A percentile compares a stretch with the other conserved stretches of the same genome.
Evolutionary conservation across 495 filamentous ascomycete genomes (phyloP).

Genomic region (Endocarpon pusillum): DNA sequence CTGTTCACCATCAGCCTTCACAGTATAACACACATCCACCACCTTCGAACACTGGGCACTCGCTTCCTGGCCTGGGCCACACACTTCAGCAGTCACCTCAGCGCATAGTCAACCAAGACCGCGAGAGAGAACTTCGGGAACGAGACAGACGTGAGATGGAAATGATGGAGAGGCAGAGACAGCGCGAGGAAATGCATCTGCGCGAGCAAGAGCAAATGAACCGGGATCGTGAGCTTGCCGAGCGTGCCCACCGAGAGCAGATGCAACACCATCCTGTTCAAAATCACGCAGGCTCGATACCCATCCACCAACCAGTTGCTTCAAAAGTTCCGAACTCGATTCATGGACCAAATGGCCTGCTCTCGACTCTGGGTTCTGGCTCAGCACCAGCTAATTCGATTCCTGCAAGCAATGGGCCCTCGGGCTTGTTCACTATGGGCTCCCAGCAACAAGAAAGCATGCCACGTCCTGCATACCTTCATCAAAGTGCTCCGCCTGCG

Average conservation of each 20-base stretch:
- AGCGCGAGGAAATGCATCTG: conserved; percentile 4
- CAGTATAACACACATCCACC: conserved; percentile 28
- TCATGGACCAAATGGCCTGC: conserved; percentile 72
- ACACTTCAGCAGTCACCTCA: conserved; percentile 36
- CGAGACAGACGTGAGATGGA: conserved; percentile 26
- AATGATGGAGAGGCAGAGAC: conserved; percentile 29
- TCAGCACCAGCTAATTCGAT: conserved; percentile 35
- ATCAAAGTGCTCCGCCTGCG: conserved; percentile 38
- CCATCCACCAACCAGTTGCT: conserved; percentile 81
- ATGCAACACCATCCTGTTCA: conserved; percentile 56
- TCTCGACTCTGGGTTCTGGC: conserved; percentile 50
- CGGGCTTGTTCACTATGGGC: conserved; percentile 40
- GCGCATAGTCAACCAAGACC: conserved; percentile 29
- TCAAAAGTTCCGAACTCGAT: conserved; percentile 63
- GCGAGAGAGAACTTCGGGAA: conserved; percentile 31
- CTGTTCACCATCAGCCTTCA: conserved; percentile 28
- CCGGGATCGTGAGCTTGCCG: conserved; percentile 47
- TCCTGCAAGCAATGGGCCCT: conserved; percentile 47
- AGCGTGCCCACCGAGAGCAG: conserved; percentile 43
- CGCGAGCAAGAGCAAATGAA: conserved; percentile 39
- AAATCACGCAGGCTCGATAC: conserved; percentile 66
- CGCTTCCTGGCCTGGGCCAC: conserved; percentile 34
- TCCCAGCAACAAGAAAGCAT: conserved; percentile 45
- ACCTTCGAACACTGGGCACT: conserved; percentile 28
- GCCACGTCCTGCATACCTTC: conserved; percentile 44